Evolutionary conservation across 371 early-diverging fungal genomes (phyloP).

Genomic region (Mortierella sp.): DNA sequence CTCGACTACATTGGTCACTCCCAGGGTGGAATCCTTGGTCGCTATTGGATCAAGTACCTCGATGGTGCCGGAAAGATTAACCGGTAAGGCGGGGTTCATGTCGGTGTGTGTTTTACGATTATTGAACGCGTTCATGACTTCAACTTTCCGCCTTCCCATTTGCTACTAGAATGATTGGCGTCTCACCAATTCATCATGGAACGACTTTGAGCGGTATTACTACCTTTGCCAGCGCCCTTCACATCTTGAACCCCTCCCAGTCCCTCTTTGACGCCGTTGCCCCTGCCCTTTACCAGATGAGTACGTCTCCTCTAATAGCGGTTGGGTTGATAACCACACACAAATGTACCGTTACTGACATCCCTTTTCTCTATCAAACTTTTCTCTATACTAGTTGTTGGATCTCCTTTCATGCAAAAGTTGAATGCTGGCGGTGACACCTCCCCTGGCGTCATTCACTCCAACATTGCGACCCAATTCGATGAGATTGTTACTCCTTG

Average conservation of each 20-base stretch:
- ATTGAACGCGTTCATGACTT: not conserved
- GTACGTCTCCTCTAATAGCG: not conserved
- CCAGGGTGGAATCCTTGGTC: slow-evolving; percentile 47
- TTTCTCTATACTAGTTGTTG: slow-evolving; percentile 6
- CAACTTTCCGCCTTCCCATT: not conserved
- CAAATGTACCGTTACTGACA: not conserved
- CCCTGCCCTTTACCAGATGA: slow-evolving; percentile 40
- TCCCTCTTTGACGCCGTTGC: slow-evolving; percentile 32
- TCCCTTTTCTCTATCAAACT: not conserved
- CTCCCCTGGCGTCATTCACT: slow-evolving; percentile 36
- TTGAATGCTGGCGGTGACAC: slow-evolving; percentile 45
- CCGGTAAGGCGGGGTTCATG: not conserved
- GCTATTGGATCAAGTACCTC: slow-evolving; percentile 51
- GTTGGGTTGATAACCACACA: not conserved
- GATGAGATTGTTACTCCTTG: slow-evolving; percentile 53
- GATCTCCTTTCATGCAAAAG: slow-evolving; percentile 38
- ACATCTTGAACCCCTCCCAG: slow-evolving; percentile 25
- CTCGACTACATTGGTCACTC: slow-evolving; percentile 52
- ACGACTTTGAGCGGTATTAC: slow-evolving; percentile 38
- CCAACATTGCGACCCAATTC: slow-evolving; percentile 45
- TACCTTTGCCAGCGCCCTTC: slow-evolving; percentile 28
- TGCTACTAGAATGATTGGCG: slow-evolving; percentile 31
- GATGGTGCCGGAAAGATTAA: slow-evolving; percentile 51
- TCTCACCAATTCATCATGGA: slow-evolving; percentile 42
- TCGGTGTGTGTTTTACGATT: not conserved